Evolutionary conservation across 768 basidiomycete species (phyloP).

Genomic region (Macrolepiota albuminosa): DNA sequence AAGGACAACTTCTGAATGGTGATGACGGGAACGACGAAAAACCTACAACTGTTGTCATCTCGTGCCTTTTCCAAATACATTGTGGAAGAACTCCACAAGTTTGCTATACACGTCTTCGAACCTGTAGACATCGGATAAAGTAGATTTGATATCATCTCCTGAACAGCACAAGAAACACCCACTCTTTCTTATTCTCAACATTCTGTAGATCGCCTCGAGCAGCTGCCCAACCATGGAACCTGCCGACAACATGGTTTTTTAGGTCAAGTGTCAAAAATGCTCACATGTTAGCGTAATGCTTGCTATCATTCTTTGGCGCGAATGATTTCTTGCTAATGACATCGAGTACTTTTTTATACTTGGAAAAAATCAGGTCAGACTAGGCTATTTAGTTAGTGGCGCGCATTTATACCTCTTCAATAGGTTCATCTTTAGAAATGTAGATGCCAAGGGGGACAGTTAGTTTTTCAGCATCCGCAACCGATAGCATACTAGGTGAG

Average conservation of each 20-base stretch:
- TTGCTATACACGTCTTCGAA: constrained; percentile 55
- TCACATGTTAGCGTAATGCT: constrained; percentile 44
- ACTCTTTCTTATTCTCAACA: constrained; percentile 55
- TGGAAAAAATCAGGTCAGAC: not conserved
- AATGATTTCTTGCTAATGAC: constrained; percentile 47
- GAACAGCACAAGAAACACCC: constrained; percentile 8
- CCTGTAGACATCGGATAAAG: constrained; percentile 17
- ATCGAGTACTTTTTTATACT: constrained; percentile 49
- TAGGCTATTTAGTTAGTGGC: not conserved
- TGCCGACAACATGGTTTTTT: constrained; percentile 14
- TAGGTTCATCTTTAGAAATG: constrained; percentile 54
- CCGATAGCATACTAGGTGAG: constrained; percentile 42
- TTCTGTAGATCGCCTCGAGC: constrained; percentile 55
- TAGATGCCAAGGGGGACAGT: constrained; percentile 52
- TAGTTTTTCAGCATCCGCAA: constrained; percentile 45
- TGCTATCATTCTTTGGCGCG: constrained; percentile 42
- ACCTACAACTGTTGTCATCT: not conserved
- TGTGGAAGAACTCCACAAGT: constrained; percentile 43
- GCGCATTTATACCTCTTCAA: constrained; percentile 38
- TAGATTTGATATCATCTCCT: not conserved
- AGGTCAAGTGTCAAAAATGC: constrained; percentile 10
- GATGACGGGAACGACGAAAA: too few relatives aligned
- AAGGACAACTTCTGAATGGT: too few relatives aligned
- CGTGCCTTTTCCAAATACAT: constrained; percentile 19
- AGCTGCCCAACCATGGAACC: constrained; percentile 64